Conservation (phyloP, 2,329 filamentous ascomycete genomes). For the Apiospora arundinis region DNA sequence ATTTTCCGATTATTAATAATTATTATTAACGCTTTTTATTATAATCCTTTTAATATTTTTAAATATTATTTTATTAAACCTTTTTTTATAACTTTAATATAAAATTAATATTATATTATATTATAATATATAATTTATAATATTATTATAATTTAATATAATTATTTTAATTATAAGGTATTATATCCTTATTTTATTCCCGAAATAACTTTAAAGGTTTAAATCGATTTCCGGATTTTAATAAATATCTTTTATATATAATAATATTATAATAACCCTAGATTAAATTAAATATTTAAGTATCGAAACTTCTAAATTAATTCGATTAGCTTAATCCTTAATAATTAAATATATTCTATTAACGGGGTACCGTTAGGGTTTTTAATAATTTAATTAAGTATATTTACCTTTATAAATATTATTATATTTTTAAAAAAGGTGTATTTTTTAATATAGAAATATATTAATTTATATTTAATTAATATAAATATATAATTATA, state of each 20-base stretch:
- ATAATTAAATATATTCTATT: no score
- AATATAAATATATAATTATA: constrained; percentile 15
- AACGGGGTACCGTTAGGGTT: background rate
- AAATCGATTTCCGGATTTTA: background rate
- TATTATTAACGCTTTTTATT: no score
- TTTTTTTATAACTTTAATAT: background rate
- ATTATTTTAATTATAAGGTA: no score
- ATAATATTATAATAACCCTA: background rate
- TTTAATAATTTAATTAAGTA: background rate
- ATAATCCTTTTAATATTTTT: no score
- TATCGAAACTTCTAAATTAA: no score
- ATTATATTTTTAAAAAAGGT: no score
- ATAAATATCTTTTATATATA: background rate
- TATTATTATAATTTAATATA: background rate
- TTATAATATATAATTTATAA: background rate
- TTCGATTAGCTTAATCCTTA: no score
- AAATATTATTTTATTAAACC: no score
- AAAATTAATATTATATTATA: background rate
- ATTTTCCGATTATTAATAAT: no score
- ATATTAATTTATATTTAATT: constrained; percentile 3
- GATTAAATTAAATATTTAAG: background rate
- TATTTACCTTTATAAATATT: background rate
- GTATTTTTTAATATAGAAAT: background rate
- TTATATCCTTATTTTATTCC: no score
- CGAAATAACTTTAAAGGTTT: no score